These are phyloP conservation scores for Phytophthora hybrid DNA, from an alignment of 352 stramenopile genomes.

Conservation along the genomic window DNA sequence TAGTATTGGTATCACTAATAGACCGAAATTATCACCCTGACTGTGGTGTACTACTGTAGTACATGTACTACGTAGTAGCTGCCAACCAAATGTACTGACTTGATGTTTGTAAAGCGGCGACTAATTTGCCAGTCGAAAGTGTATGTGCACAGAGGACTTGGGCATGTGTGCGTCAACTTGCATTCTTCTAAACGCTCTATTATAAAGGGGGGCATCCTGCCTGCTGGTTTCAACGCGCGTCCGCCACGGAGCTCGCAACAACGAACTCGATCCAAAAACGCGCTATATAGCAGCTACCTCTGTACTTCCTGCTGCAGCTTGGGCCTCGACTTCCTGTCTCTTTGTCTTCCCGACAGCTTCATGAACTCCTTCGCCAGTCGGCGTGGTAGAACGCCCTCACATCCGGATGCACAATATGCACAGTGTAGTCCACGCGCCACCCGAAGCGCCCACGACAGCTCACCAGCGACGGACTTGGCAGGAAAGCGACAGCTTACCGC, in stretches of 20 bases:
- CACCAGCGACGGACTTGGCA: slow-evolving; percentile 17
- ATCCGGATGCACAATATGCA: slow-evolving; percentile 27
- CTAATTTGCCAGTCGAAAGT: slow-evolving; percentile 18
- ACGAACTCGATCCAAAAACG: slow-evolving; percentile 32
- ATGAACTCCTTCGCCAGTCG: slow-evolving; percentile 4
- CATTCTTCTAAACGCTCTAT: slow-evolving; percentile 48
- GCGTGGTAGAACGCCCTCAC: slow-evolving; percentile 19
- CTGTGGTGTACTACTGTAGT: too few relatives aligned
- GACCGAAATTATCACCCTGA: too few relatives aligned
- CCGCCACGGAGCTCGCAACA: slow-evolving; percentile 5
- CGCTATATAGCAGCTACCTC: slow-evolving; percentile 19
- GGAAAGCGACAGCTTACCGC: slow-evolving; percentile 18
- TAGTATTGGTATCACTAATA: too few relatives aligned
- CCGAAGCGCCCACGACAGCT: slow-evolving; percentile 9
- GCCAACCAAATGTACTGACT: slow-evolving; percentile 27
- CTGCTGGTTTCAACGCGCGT: slow-evolving; percentile 16
- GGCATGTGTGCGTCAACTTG: slow-evolving; percentile 33
- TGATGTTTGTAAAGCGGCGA: slow-evolving; percentile 25
- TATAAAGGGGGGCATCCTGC: slow-evolving; percentile 36
- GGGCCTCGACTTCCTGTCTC: background rate
- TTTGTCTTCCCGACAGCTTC: slow-evolving; percentile 12
- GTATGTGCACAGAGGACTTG: background rate
- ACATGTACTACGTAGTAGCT: too few relatives aligned
- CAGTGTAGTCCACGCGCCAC: slow-evolving; percentile 13
- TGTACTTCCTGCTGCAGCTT: slow-evolving; percentile 39